Conservation (phyloP, 192 early-diverging fungal species). For the Allomyces macrogynus region DNA sequence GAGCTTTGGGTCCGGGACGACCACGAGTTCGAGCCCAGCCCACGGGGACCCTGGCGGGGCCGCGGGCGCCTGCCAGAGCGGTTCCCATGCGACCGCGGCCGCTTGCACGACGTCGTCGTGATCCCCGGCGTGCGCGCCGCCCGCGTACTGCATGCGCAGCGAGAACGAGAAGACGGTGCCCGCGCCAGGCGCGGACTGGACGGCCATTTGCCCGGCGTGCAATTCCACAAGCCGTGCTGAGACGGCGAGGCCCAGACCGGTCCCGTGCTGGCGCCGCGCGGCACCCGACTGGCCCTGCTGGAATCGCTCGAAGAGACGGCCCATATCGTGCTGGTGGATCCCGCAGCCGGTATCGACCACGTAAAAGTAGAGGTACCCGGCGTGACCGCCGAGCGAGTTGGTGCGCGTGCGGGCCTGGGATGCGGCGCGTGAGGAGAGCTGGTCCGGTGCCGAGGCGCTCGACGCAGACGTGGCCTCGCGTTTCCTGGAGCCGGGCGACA, state of each 20-base stretch:
- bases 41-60: no score
- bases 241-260: conserved; percentile 67
- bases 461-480: no score
- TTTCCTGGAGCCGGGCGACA: no score
- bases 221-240: conserved; percentile 52
- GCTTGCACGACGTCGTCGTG: no score
- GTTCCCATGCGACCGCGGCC: no score
- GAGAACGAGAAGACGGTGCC: conserved; percentile 66
- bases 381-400: not conserved
- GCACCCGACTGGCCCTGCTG: conserved; percentile 52
- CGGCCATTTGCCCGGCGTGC: conserved; percentile 60
- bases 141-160: conserved; percentile 4
- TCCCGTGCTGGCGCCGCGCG: conserved; percentile 19
- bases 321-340: conserved; percentile 51
- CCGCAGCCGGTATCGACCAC: conserved; percentile 70
- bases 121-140: no score
- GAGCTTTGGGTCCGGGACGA: no score
- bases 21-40: no score
- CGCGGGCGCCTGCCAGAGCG: no score
- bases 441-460: not conserved
- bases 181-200: conserved; percentile 42
- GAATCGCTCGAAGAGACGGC: conserved; percentile 68
- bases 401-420: no score
- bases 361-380: conserved; percentile 18
- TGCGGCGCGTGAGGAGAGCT: not conserved